Evolutionary conservation across 2,329 filamentous ascomycete genomes (phyloP).

Genomic region (Ceratocystis eucalypticola): DNA sequence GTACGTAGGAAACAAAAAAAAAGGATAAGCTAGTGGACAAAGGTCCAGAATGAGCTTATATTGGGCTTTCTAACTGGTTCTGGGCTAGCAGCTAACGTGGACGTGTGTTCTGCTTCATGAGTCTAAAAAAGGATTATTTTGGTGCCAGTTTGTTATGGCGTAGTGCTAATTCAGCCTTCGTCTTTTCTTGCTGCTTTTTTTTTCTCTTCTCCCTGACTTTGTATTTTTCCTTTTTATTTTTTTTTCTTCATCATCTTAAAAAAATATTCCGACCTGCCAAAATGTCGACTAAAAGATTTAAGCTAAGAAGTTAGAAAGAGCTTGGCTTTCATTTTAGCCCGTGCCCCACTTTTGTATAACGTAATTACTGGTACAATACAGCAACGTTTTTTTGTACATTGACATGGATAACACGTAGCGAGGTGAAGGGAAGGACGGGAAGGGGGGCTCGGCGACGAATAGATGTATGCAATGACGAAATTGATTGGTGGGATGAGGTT

Average conservation of each 20-base stretch:
- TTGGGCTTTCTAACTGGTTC: background rate
- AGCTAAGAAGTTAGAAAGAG: background rate
- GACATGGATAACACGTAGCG: background rate
- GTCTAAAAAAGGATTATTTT: background rate
- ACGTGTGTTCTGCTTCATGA: background rate
- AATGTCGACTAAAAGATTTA: background rate
- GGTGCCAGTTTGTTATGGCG: background rate
- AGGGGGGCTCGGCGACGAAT: too few relatives aligned
- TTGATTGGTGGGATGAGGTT: too few relatives aligned
- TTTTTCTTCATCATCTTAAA: background rate
- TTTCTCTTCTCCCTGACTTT: background rate
- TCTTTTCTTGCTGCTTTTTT: background rate
- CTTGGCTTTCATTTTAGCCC: background rate
- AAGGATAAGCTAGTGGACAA: background rate
- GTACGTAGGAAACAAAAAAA: background rate
- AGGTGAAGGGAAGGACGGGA: background rate
- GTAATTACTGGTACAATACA: background rate
- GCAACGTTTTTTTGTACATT: background rate
- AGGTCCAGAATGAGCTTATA: background rate
- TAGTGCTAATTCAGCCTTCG: background rate
- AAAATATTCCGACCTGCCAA: constrained; percentile 1
- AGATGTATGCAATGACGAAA: too few relatives aligned
- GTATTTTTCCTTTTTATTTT: background rate
- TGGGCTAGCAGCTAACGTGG: background rate
- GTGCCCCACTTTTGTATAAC: background rate